phyloP scores from a whole-genome alignment of 495 filamentous ascomycete species.

The Acidomyces sp. region DNA sequence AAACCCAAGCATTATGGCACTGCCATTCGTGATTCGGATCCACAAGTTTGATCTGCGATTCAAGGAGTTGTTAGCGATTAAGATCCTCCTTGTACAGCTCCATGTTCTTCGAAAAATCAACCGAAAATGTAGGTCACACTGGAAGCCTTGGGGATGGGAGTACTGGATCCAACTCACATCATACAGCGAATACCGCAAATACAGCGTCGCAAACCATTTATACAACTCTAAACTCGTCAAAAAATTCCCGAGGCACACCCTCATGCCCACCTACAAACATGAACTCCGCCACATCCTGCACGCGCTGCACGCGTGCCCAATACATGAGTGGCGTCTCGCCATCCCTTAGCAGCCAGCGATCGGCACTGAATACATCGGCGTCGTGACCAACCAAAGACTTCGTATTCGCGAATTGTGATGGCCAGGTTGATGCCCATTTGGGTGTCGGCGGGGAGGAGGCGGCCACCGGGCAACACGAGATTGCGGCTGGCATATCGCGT shows the following conservation, averaged over 20 bases:
- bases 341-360: slow-evolving; percentile 14
- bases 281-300: slow-evolving; percentile 2
- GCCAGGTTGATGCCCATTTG: slow-evolving; percentile 13
- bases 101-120: no score
- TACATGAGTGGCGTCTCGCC: slow-evolving; percentile 2
- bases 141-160: neutral
- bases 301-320: neutral
- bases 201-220: slow-evolving; percentile 12
- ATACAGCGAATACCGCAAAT: slow-evolving; percentile 2
- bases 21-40: slow-evolving; percentile 7
- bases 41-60: slow-evolving; percentile 1
- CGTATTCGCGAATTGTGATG: slow-evolving; percentile 9
- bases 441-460: slow-evolving; percentile 11
- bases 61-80: neutral
- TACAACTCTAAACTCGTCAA: slow-evolving; percentile 9
- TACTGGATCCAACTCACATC: slow-evolving; percentile 10
- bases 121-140: neutral
- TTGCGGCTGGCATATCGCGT: neutral
- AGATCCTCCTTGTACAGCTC: neutral
- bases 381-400: slow-evolving; percentile 11
- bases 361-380: slow-evolving; percentile 11
- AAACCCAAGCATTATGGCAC: slow-evolving; percentile 1
- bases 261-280: slow-evolving; percentile 9
- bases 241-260: slow-evolving; percentile 9
- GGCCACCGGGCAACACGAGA: slow-evolving; percentile 7